Conservation (phyloP, 2,329 filamentous ascomycete species). For the Penicillium sp. region DNA sequence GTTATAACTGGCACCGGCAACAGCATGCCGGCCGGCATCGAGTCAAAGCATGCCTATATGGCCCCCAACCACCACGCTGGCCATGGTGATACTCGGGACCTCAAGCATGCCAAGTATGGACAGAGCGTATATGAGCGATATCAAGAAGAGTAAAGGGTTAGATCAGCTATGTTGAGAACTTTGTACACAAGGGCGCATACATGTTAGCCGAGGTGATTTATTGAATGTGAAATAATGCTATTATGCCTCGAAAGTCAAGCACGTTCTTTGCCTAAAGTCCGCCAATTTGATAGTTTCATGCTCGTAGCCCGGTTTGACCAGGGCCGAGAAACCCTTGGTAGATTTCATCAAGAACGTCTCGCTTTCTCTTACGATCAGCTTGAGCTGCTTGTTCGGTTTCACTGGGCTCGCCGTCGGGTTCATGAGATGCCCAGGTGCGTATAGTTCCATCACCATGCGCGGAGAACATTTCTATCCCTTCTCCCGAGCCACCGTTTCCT, state of each 20-base stretch:
- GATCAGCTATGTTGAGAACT: neutral
- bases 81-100: slow-evolving; percentile 39
- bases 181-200: neutral
- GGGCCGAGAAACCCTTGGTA: slow-evolving; percentile 69
- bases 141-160: neutral
- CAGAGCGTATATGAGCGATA: slow-evolving; percentile 40
- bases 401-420: slow-evolving; percentile 48
- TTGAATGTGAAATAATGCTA: slow-evolving; percentile 1
- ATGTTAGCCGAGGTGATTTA: slow-evolving; percentile 2
- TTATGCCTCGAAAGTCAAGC: neutral
- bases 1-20: slow-evolving; percentile 45
- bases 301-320: slow-evolving; percentile 1
- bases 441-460: slow-evolving; percentile 83
- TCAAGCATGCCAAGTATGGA: slow-evolving; percentile 42
- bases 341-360: slow-evolving; percentile 75
- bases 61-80: slow-evolving; percentile 35
- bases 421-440: slow-evolving; percentile 68
- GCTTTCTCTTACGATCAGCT: slow-evolving; percentile 62
- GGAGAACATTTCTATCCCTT: slow-evolving; percentile 71
- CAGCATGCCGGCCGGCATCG: slow-evolving; percentile 37
- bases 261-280: neutral
- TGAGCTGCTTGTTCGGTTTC: slow-evolving; percentile 53
- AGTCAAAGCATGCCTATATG: slow-evolving; percentile 36
- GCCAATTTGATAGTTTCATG: neutral
- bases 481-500: slow-evolving; percentile 57